phyloP scores from a whole-genome alignment of 129 eudicot species.

The Calendula officinalis region DNA sequence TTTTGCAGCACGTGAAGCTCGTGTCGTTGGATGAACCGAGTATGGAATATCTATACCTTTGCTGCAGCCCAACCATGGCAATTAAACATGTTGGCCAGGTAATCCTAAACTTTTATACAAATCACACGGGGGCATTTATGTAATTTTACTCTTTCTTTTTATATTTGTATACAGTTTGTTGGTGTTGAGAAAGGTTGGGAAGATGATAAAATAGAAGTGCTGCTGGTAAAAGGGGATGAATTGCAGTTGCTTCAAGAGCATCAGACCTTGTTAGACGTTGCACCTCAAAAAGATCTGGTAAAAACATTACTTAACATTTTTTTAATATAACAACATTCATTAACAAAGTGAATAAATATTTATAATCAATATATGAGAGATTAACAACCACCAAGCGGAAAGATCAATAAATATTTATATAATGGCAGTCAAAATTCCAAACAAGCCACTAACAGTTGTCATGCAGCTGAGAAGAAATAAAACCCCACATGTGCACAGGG shows the following conservation, averaged over 20 bases:
- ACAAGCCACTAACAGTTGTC: too few species aligned
- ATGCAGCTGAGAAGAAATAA: too few species aligned
- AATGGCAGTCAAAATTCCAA: too few species aligned
- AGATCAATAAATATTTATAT: too few species aligned
- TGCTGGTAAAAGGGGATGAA: conserved; percentile 44
- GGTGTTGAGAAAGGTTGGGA: conserved; percentile 43
- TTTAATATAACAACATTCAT: too few species aligned
- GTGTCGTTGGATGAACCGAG: conserved; percentile 54
- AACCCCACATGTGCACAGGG: too few species aligned
- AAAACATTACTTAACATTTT: not conserved
- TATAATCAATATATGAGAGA: too few species aligned
- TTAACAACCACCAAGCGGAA: too few species aligned
- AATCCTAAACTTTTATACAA: conserved; percentile 1
- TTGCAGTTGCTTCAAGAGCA: conserved; percentile 49
- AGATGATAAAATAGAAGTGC: conserved; percentile 54
- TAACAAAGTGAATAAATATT: too few species aligned
- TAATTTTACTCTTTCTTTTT: not conserved
- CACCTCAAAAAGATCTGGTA: conserved; percentile 54
- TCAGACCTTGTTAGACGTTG: conserved; percentile 49
- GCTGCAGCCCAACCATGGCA: conserved; percentile 57
- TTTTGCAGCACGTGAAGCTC: conserved; percentile 51
- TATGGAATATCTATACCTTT: conserved; percentile 45
- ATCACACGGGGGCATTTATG: not conserved
- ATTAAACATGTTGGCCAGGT: conserved; percentile 51
- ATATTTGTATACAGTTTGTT: conserved; percentile 49